phyloP scores from a whole-genome alignment of 768 basidiomycete species.

The Trichaptum fuscoviolaceum region DNA sequence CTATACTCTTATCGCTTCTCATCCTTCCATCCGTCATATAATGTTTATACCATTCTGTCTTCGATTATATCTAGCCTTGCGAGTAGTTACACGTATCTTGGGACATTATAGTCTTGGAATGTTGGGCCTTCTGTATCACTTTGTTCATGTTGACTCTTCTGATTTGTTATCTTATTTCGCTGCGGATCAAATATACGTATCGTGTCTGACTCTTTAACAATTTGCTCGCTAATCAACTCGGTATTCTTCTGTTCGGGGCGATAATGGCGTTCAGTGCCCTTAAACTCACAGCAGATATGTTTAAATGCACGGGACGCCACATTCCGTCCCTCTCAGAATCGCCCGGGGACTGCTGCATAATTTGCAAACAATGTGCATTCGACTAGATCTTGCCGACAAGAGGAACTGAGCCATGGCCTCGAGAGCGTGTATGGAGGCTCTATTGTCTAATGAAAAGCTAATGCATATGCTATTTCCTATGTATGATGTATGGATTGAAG shows the following conservation, averaged over 20 bases:
- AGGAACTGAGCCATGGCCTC: neutral
- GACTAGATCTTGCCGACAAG: neutral
- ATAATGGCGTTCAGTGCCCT: neutral
- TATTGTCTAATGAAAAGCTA: neutral
- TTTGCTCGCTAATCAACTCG: neutral
- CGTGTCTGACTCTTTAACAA: neutral
- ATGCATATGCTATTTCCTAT: neutral
- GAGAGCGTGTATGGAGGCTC: neutral
- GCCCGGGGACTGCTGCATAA: too few relatives aligned
- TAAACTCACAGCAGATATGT: neutral
- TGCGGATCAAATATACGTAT: neutral
- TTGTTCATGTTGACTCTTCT: neutral
- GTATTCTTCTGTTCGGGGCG: neutral
- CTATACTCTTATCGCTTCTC: neutral
- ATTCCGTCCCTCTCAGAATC: neutral
- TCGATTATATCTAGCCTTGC: neutral
- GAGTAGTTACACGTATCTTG: neutral
- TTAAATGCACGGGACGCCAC: neutral
- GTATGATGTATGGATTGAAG: neutral
- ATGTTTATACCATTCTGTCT: neutral
- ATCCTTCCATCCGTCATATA: neutral
- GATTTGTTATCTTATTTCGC: neutral
- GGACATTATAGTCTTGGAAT: neutral
- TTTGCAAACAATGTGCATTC: neutral
- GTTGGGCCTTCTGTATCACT: constrained; percentile 1